Evolutionary conservation across 116 monocot genomes (phyloP), one percentile per base, ranked within the genome.

Genomic region (Cymodocea nodosa): DNA sequence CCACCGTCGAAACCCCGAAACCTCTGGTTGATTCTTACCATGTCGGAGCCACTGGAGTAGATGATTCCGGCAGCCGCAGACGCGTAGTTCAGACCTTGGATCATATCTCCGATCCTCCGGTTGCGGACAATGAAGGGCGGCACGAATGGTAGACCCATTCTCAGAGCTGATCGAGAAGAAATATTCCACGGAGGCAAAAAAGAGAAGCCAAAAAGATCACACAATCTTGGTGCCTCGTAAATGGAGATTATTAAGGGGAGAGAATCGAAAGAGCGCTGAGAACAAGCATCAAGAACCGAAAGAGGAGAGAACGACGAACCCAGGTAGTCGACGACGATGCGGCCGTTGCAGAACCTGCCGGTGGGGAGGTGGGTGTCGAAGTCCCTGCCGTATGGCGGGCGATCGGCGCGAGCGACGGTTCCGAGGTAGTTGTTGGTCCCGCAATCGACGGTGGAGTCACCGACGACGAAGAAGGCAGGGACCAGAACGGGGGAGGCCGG

Each of bases 331-430:
- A 89, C 74, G 71, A 82, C 57, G 81, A 93, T 73, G 16, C 86
- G 76, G 37, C 93, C 93, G 55, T 93, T 93, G 81, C 67, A 81
- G 85, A 89, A 93, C 72, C 93, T 85, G 48, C 85, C 89, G 50
- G 81, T 89, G 51, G 93, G 86, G 19, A 6, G 39, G 70, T 74
- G 75, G 44, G 89, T 84, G 71, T 86, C 84, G 77, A 93, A 93
- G 70, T 93, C 93, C 2, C 83, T 77, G 69, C 93, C 83, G 68
- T 88, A 85, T 5, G 93, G 88, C 4, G 68, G 73, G 2, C 74
- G 75, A 23, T 93, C 85, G 64, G 93, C 88, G 56, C 93, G 80
- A 64, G 88, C 93, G 36, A 93, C 68, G 10, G 93, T 93, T 56
- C 71, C 62, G 11, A 92, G 76, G 73, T 73, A 78, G 81, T 85